These are phyloP conservation scores for Annulohypoxylon truncatum DNA, from an alignment of 2,329 filamentous ascomycete genomes.

Conservation along the genomic window DNA sequence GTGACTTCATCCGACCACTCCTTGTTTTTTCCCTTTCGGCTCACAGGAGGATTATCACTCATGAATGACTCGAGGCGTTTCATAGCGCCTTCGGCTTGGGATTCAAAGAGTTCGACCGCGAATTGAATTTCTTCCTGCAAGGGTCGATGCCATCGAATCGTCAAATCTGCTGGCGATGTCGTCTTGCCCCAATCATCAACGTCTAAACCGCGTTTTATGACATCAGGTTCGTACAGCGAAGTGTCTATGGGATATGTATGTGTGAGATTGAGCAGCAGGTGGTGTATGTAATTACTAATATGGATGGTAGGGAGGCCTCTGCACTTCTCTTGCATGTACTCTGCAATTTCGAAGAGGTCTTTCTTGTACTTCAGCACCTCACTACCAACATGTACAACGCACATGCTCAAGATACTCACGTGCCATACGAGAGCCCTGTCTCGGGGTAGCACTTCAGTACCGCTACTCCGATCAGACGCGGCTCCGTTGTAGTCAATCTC, in stretches of 20 bases:
- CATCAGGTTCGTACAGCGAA: constrained; percentile 83
- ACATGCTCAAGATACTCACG: constrained; percentile 97
- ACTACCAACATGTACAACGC: constrained; percentile 92
- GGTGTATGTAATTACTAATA: constrained; percentile 97
- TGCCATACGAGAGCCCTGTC: constrained; percentile 97
- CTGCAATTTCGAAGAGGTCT: constrained; percentile 88
- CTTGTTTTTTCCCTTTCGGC: constrained; percentile 94
- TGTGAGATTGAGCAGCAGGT: constrained; percentile 92
- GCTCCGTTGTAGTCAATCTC: constrained; percentile 98
- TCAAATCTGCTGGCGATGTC: constrained; percentile 79
- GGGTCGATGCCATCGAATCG: constrained; percentile 92
- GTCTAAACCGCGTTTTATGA: constrained; percentile 76
- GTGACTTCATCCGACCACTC: constrained; percentile 99
- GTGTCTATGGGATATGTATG: constrained; percentile 94
- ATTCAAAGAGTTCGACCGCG: constrained; percentile 88
- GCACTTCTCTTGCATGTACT: constrained; percentile 97
- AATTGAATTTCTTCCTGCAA: constrained; percentile 84
- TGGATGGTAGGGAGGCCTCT: constrained; percentile 94
- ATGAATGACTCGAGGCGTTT: constrained; percentile 82
- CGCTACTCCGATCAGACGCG: constrained; percentile 92
- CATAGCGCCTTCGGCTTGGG: constrained; percentile 81
- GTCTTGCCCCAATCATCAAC: constrained; percentile 86
- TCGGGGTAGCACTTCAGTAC: constrained; percentile 90
- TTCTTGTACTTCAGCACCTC: constrained; percentile 90
- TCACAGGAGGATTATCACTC: constrained; percentile 82